A percentile compares a stretch with the other conserved stretches of the same genome.
phyloP scores from a whole-genome alignment of 176 grass and related monocot genomes.

The Oryza meyeriana region DNA sequence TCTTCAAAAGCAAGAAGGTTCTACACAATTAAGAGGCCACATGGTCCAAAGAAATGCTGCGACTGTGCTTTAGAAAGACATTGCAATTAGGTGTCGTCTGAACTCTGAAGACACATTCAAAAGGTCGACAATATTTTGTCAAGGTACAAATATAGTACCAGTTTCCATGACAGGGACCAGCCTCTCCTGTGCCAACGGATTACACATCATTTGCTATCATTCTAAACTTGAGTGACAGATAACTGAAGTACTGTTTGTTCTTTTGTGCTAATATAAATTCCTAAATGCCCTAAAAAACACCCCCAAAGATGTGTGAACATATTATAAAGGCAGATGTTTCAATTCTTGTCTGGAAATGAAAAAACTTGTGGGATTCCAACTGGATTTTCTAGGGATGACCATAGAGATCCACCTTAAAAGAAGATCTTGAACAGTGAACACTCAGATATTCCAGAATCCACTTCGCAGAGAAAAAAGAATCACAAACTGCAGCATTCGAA shows the following conservation, averaged over 20 bases:
- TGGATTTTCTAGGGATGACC: neutral
- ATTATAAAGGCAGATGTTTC: neutral
- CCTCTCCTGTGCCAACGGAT: neutral
- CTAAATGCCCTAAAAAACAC: neutral
- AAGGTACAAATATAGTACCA: neutral
- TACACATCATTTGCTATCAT: neutral
- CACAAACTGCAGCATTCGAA: neutral
- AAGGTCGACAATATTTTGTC: neutral
- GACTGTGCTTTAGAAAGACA: slow-evolving; percentile 19
- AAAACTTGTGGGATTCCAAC: neutral
- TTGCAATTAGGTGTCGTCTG: neutral
- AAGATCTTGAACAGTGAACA: neutral
- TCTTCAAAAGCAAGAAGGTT: slow-evolving; percentile 35
- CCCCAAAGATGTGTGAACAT: neutral
- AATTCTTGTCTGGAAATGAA: neutral
- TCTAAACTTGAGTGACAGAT: slow-evolving; percentile 2
- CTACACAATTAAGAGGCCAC: slow-evolving; percentile 27
- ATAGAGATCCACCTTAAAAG: neutral
- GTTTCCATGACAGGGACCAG: slow-evolving; percentile 12
- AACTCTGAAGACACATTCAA: slow-evolving; percentile 13
- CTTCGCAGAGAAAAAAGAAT: neutral
- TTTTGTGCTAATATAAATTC: neutral
- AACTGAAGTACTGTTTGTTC: neutral
- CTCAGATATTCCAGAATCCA: neutral
- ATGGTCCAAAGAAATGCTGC: slow-evolving; percentile 24